Evolutionary conservation across 768 basidiomycete genomes (phyloP), one percentile per base, ranked within the genome.

Genomic region (Pleurotus djamor): DNA sequence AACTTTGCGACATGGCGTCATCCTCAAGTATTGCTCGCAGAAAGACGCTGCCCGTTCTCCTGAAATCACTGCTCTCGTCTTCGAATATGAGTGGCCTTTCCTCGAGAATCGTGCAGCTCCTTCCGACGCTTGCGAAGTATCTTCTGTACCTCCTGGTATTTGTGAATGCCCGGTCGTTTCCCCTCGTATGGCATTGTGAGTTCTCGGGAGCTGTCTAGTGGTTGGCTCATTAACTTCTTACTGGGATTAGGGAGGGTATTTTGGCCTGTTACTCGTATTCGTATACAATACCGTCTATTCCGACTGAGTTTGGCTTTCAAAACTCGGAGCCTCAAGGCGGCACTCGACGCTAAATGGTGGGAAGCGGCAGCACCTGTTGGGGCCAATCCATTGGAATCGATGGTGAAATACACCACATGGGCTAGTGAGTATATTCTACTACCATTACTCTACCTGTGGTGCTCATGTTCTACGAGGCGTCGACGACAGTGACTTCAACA

Each of bases 401-500:
- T 66, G 7, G 68, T 75, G 10, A 65, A 71, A 5, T 83, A 79
- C 61, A 75, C 69, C 21, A 74, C 76, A 1, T 83, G 83, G 77
- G 84, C 88, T 32, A 80, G 88, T 88, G 64, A 67, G 85, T 78
- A 51, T 5, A 4, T 41, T 58, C 59, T 44, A 60, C 37, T 49
- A 28, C 14, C 47, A 21, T 16, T 44, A 28, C 54, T 35, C 16
- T 16, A n/a, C 5, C 36, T 47, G 12, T 52, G 21, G 21, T 28
- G 21, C 21, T 28, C 21, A 28, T 41, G 38, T 41, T 41, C 10
- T n/a, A 10, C 7, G 57, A 89, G 88, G 79, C 58, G 64, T 86
- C 5, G 90, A 92, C 62, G 91, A 92, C 47, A 79, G 81, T 45
- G 92, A 94, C 70, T 86, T 86, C 65, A 84, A 89, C 66, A 68